Evolutionary conservation across 2,329 filamentous ascomycete species (phyloP), one percentile per base, ranked within the genome.

Genomic region (Epichloe glyceriae): DNA sequence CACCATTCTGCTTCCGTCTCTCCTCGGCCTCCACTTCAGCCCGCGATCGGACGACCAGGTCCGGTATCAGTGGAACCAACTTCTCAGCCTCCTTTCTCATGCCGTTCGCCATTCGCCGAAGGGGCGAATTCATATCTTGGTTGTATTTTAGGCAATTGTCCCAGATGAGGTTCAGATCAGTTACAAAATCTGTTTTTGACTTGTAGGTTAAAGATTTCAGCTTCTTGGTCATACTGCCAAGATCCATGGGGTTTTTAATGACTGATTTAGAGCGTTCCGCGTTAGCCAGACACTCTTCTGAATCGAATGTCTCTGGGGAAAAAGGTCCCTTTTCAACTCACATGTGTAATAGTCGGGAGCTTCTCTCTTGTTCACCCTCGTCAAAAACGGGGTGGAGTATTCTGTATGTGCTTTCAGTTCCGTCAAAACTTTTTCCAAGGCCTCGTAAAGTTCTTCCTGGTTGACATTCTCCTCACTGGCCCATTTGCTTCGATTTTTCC

Each of bases 1-100:
- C 85, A 47, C 93, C 89, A 54, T 90, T 87, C 60, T 94, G 88
- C 64, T 93, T 85, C 54, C 89, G 79, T 50, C 91, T 80, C 66
- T 86, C 82, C 59, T 93, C 87, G 15, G 86, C 86, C 68, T 98
- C 93, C 6, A 97, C 89, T 64, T 97, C 93, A 17, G 90, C 93
- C 55, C 93, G 85, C 56, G 95, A 88, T 56, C 89, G 80, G 56
- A 98, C 88, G 22, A 83, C 78, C 57, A 98, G 85, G 57, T 98
- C 93, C 0, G 93, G 93, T 54, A 98, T 98, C 40, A 97, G 72
- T 5, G 90, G 90, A 14, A 95, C 90, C 41, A 98, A 79, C 67
- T 96, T 97, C 69, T 97, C 91, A 1, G 93, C 95, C 69, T 97
- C 90, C 64, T 93, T 97, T 58, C 89, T 83, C 93, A 98, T 97